phyloP scores from a whole-genome alignment of 805 yeast species.

The Candida sphagnicola region DNA sequence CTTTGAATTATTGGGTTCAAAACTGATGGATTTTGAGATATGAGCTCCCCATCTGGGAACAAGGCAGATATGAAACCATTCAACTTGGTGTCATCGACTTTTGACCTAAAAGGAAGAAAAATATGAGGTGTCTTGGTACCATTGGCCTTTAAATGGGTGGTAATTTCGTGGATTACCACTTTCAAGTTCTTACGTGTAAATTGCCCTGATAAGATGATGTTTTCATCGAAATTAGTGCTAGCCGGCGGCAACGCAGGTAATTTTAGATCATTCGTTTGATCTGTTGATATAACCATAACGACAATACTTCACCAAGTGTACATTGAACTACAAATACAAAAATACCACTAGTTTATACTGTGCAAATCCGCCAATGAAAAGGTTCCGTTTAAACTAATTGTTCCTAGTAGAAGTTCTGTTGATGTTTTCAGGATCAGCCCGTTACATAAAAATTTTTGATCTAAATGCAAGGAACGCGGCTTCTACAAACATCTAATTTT shows the following conservation, averaged over 20 bases:
- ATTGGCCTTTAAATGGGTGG: conserved; percentile 65
- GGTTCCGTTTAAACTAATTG: no score
- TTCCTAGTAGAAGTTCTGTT: no score
- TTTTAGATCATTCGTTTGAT: conserved; percentile 15
- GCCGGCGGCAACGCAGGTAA: conserved; percentile 21
- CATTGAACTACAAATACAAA: not conserved
- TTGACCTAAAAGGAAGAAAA: conserved; percentile 74
- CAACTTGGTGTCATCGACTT: conserved; percentile 57
- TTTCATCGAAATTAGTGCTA: not conserved
- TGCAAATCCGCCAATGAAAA: no score
- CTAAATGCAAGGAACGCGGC: not conserved
- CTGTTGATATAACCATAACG: conserved; percentile 10
- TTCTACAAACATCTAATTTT: no score
- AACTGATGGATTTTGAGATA: conserved; percentile 28
- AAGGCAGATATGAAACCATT: conserved; percentile 53
- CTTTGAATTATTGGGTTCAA: conserved; percentile 42
- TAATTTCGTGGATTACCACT: conserved; percentile 63
- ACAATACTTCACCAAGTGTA: not conserved
- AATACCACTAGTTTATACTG: not conserved
- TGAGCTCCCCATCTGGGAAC: conserved; percentile 55
- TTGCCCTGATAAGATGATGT: conserved; percentile 21
- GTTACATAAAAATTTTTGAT: no score
- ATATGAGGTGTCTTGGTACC: conserved; percentile 72
- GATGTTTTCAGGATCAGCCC: no score
- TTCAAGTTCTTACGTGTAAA: conserved; percentile 65